phyloP scores from a whole-genome alignment of 805 yeast genomes.

The Candida alai region DNA sequence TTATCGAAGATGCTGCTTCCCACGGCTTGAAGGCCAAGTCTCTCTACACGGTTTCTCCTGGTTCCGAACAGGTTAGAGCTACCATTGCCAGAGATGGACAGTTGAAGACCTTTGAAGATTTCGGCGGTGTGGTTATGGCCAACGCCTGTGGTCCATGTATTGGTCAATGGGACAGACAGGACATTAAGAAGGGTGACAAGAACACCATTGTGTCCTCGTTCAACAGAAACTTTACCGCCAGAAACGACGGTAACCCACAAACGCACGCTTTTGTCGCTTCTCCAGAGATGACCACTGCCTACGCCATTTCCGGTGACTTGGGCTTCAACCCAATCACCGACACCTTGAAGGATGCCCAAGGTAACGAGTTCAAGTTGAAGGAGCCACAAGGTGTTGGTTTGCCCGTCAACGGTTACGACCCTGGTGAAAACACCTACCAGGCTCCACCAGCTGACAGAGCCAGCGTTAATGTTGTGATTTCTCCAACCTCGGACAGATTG shows the following conservation, averaged over 20 bases:
- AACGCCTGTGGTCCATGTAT: constrained; percentile 99
- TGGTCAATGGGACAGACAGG: constrained; percentile 98
- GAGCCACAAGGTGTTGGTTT: constrained; percentile 90
- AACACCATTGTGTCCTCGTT: constrained; percentile 96
- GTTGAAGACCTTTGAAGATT: constrained; percentile 80
- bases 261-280: constrained; percentile 97
- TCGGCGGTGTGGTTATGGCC: constrained; percentile 92
- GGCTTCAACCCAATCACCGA: constrained; percentile 95
- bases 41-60: constrained; percentile 92
- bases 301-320: constrained; percentile 94
- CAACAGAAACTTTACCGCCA: constrained; percentile 97
- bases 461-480: constrained; percentile 65
- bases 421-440: constrained; percentile 93
- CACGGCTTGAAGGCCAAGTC: constrained; percentile 92
- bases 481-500: constrained; percentile 94
- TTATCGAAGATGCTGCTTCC: constrained; percentile 83
- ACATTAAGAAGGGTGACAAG: constrained; percentile 88
- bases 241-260: constrained; percentile 97
- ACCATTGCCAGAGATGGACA: constrained; percentile 96
- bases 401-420: constrained; percentile 85
- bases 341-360: constrained; percentile 80
- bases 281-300: constrained; percentile 94
- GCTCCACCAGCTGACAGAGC: constrained; percentile 92
- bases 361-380: constrained; percentile 82
- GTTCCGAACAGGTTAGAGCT: constrained; percentile 97